Base-by-base conservation (phyloP, 768 basidiomycete genomes). In the Tubosaeta sp. region DNA sequence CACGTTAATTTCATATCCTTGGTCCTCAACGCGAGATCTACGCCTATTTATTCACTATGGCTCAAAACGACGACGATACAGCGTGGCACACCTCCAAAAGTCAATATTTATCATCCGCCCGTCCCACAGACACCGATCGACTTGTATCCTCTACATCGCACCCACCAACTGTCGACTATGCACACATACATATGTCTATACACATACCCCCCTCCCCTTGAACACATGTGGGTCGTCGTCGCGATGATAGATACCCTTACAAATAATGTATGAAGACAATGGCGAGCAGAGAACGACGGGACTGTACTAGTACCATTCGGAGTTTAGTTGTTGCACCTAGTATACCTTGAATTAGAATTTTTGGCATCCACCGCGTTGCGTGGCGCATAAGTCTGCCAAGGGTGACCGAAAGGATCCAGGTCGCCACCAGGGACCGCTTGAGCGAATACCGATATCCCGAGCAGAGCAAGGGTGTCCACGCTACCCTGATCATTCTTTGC, bases 271-370 rank as follows among this genome's bases (percentile, higher is more conserved):
- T 56, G 59, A 59, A 62, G 59, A 55, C 48, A 41, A 65, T n/a
- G 42, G 55, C 58, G 53, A 61, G 62, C 59, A 66, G 55, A 50
- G 57, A 64, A 57, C 12, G 65, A 60, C 43, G 34, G 67, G 67
- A 69, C 59, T 69, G 65, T 69, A 66, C 63, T 49, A 67, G 54
- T 69, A 66, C 50, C 52, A 65, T 51, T 51, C 32, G 65, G 68
- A 67, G 50, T 65, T 58, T 69, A 60, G 57, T 62, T 65, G 52
- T 16, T 48, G 51, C 61, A 64, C 58, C 64, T 61, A 68, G 66
- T 67, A 67, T 67, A 69, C 67, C 68, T 66, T 57, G 65, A 68
- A 67, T 49, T 69, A 69, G 65, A 66, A 62, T 59, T 69, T 66
- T 65, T 69, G 65, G 51, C 53, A 53, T 50, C 29, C 41, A 13